phyloP scores from a whole-genome alignment of 257 asterid genomes.

The Solanum phureja region DNA sequence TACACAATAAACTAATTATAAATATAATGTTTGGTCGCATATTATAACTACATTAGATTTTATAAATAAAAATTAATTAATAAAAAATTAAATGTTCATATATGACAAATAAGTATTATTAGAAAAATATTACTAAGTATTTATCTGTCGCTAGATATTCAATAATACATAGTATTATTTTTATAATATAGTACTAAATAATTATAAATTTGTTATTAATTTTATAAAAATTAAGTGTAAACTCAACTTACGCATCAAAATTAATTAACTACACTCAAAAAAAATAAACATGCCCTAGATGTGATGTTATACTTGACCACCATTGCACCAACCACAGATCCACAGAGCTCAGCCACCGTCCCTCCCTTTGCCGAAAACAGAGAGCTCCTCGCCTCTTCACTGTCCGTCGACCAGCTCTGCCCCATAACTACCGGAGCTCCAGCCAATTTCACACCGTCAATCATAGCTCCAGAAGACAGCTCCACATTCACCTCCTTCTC shows the following conservation, averaged over 20 bases:
- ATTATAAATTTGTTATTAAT: too few relatives aligned
- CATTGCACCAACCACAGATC: background rate
- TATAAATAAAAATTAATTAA: too few relatives aligned
- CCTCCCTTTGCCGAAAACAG: background rate
- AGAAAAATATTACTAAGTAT: background rate
- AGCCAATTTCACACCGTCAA: background rate
- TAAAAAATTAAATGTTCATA: too few relatives aligned
- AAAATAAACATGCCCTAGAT: background rate
- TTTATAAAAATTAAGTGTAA: too few relatives aligned
- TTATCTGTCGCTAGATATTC: background rate
- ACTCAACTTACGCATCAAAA: background rate
- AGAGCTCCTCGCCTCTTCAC: background rate
- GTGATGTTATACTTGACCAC: background rate
- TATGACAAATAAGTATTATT: background rate
- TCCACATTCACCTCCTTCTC: background rate
- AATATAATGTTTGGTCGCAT: too few relatives aligned
- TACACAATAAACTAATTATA: background rate
- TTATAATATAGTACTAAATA: too few relatives aligned
- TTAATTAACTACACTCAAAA: too few relatives aligned
- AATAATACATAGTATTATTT: background rate
- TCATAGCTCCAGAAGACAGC: background rate
- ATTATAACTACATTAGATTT: too few relatives aligned
- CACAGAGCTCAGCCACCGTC: background rate
- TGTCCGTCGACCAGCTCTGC: background rate
- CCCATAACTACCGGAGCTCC: background rate